Percentiles rank a stretch among this genome's conserved stretches.
These are phyloP conservation scores for Argentina anserina DNA, from an alignment of 306 rosid species.

Conservation along the genomic window DNA sequence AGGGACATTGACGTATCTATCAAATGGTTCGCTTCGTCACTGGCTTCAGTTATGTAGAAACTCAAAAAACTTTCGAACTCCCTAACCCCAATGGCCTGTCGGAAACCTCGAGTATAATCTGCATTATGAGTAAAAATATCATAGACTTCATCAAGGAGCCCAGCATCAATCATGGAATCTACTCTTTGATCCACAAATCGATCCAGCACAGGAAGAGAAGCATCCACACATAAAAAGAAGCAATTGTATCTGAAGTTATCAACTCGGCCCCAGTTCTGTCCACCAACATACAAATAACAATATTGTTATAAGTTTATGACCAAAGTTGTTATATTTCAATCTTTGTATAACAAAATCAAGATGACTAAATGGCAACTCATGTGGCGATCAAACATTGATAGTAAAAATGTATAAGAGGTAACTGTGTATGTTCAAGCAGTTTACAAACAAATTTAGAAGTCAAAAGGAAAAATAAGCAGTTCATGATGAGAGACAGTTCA, in stretches of 20 bases:
- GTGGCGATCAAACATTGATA: not conserved
- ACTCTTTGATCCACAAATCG: conserved; percentile 79
- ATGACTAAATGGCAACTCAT: not conserved
- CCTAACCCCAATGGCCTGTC: conserved; percentile 85
- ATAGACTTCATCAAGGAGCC: conserved; percentile 76
- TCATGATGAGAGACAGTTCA: not conserved
- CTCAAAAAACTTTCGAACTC: conserved; percentile 66
- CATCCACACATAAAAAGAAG: conserved; percentile 73
- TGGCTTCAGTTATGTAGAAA: conserved; percentile 24
- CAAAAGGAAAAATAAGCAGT: not conserved
- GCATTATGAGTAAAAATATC: conserved; percentile 58
- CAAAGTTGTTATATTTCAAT: not conserved
- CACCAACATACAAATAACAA: conserved; percentile 54
- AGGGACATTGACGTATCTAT: conserved; percentile 20
- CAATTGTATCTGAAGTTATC: conserved; percentile 72
- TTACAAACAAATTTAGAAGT: not conserved
- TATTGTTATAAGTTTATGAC: not conserved
- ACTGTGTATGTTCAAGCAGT: not conserved
- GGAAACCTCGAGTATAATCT: conserved; percentile 74
- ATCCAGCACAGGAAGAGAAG: conserved; percentile 73
- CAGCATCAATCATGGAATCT: conserved; percentile 74
- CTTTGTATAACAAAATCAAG: not conserved
- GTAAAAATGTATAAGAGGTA: not conserved
- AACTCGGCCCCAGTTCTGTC: conserved; percentile 97
- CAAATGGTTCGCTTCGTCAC: conserved; percentile 19